Percentiles rank a stretch among this genome's conserved stretches.
These are phyloP conservation scores for Globisporangium yorkense DNA, from an alignment of 352 stramenopile species.

Conservation along the genomic window DNA sequence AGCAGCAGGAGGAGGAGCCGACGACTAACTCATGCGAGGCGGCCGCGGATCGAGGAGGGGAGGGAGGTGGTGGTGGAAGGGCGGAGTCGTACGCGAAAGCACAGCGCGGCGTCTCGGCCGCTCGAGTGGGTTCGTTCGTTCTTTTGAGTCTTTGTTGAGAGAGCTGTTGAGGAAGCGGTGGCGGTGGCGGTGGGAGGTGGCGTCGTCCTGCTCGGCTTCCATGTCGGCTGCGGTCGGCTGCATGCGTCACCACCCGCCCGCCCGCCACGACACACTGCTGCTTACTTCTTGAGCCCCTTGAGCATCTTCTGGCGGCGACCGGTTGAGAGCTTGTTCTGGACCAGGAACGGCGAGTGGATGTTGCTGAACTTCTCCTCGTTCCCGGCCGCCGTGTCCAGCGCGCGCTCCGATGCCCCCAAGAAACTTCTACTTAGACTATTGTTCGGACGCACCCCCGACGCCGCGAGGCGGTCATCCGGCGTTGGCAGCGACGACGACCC, in stretches of 20 bases:
- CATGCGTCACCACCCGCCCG: no score
- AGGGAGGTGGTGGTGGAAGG: neutral
- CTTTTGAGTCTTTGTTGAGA: conserved; percentile 8
- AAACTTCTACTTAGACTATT: conserved; percentile 68
- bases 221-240: neutral
- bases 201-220: neutral
- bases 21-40: neutral
- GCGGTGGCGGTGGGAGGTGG: neutral
- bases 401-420: conserved; percentile 16
- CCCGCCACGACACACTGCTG: neutral
- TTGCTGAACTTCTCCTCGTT: conserved; percentile 84
- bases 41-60: neutral
- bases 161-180: no score
- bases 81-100: conserved; percentile 1
- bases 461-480: conserved; percentile 1
- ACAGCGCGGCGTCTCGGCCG: neutral
- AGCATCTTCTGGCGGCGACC: conserved; percentile 85
- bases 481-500: conserved; percentile 18
- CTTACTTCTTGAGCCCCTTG: conserved; percentile 85
- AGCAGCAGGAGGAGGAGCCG: neutral
- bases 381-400: conserved; percentile 29
- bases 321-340: conserved; percentile 83
- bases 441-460: conserved; percentile 18
- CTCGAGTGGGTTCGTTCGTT: conserved; percentile 11
- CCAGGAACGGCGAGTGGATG: conserved; percentile 82